A percentile compares a stretch with the other conserved stretches of the same genome.
phyloP scores from a whole-genome alignment of 495 filamentous ascomycete species.

The Durotheca rogersii region DNA sequence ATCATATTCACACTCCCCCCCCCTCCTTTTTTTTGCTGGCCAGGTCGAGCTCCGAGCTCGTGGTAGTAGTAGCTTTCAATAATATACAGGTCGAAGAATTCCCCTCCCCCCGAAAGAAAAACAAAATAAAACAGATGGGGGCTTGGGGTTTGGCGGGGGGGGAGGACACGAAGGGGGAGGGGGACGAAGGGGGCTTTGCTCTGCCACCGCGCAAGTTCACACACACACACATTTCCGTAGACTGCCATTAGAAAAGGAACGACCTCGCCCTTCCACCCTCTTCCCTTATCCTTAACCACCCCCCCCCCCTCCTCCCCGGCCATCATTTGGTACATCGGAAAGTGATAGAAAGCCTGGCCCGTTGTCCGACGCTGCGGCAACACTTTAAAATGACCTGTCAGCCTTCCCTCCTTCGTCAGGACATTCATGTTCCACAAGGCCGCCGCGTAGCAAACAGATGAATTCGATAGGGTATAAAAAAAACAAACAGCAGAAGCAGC shows the following conservation, averaged over 20 bases:
- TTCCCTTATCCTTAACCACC: too few relatives aligned
- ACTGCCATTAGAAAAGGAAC: conserved; percentile 14
- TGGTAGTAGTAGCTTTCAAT: conserved; percentile 28
- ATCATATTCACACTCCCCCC: conserved; percentile 28
- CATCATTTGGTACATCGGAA: conserved; percentile 25
- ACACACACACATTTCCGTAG: conserved; percentile 12
- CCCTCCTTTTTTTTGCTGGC: conserved; percentile 19
- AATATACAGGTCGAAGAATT: conserved; percentile 36
- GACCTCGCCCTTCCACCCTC: too few relatives aligned
- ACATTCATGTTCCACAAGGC: conserved; percentile 34
- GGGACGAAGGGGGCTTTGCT: conserved; percentile 15
- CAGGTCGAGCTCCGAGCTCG: too few relatives aligned
- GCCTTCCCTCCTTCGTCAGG: conserved; percentile 30
- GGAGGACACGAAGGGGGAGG: not conserved
- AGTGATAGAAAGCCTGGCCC: conserved; percentile 32
- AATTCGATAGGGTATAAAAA: conserved; percentile 34
- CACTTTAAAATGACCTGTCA: conserved; percentile 26
- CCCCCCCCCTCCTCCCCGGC: conserved; percentile 1
- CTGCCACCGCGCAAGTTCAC: too few relatives aligned
- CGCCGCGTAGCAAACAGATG: conserved; percentile 35
- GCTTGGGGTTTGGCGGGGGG: too few relatives aligned
- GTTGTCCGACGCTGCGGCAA: conserved; percentile 28
- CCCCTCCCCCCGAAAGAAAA: conserved; percentile 2
- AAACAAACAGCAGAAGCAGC: conserved; percentile 30
- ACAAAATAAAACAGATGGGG: not conserved